Conservation (phyloP, 2,329 filamentous ascomycete genomes). For the Exophiala calicioides region DNA sequence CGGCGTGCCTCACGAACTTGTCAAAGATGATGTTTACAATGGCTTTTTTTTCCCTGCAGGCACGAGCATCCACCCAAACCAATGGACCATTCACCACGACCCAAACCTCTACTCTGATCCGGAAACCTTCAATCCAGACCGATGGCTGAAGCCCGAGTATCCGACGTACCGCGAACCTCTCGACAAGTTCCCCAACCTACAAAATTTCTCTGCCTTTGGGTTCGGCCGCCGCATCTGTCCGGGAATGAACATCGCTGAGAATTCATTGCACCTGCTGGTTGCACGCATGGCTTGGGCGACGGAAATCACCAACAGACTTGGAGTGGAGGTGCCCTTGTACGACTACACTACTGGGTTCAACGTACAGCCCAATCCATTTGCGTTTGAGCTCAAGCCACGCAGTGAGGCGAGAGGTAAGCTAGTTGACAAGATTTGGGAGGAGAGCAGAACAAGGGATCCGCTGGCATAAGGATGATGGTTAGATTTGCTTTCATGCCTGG, state of each 20-base stretch:
- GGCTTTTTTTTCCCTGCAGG: conserved; percentile 53
- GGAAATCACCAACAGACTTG: conserved; percentile 2
- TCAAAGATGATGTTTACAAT: conserved; percentile 29
- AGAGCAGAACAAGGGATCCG: conserved; percentile 6
- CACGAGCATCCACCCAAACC: conserved; percentile 42
- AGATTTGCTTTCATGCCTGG: no score
- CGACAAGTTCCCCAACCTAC: conserved; percentile 53
- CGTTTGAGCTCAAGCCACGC: conserved; percentile 17
- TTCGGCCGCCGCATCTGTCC: conserved; percentile 50
- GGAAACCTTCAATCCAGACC: conserved; percentile 45
- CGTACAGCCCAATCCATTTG: conserved; percentile 19
- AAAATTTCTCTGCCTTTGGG: conserved; percentile 56
- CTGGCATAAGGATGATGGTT: no score
- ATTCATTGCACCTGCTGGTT: conserved; percentile 21
- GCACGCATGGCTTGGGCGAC: conserved; percentile 38
- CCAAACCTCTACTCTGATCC: conserved; percentile 44
- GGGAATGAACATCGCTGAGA: conserved; percentile 30
- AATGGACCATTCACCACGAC: conserved; percentile 54
- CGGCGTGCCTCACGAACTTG: conserved; percentile 26
- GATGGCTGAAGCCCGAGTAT: conserved; percentile 54
- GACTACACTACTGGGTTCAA: conserved; percentile 4
- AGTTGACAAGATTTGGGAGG: conserved; percentile 10
- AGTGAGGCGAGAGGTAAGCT: conserved; percentile 5
- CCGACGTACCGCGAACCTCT: conserved; percentile 57
- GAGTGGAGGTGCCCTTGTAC: background rate